Evolutionary conservation across 768 basidiomycete species (phyloP).

Genomic region (Podaxis sp.): DNA sequence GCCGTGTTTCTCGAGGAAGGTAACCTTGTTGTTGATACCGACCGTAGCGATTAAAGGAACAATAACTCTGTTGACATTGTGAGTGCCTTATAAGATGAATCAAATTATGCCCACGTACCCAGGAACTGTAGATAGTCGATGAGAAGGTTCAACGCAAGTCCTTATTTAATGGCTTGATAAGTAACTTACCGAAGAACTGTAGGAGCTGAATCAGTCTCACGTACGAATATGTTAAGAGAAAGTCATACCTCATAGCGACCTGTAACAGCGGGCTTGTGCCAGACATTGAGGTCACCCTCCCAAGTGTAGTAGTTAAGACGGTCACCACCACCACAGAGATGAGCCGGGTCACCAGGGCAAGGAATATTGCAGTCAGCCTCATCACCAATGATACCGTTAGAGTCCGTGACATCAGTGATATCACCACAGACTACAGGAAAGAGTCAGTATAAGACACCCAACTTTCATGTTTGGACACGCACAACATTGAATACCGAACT

Average conservation of each 20-base stretch:
- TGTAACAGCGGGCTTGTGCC: conserved; percentile 64
- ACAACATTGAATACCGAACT: conserved; percentile 77
- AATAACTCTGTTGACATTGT: conserved; percentile 46
- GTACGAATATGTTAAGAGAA: not conserved
- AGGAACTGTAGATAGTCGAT: conserved; percentile 35
- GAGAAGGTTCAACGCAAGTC: not conserved
- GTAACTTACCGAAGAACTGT: conserved; percentile 46
- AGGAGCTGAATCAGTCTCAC: conserved; percentile 1
- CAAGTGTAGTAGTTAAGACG: conserved; percentile 56
- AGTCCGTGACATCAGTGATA: conserved; percentile 46
- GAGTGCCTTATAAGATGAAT: conserved; percentile 12
- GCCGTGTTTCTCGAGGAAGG: conserved; percentile 74
- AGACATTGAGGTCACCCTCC: conserved; percentile 53
- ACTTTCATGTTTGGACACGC: conserved; percentile 25
- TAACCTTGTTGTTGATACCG: conserved; percentile 80
- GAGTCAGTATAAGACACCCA: not conserved
- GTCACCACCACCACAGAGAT: conserved; percentile 63
- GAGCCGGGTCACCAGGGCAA: conserved; percentile 70
- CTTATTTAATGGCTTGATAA: not conserved
- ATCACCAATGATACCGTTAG: conserved; percentile 36
- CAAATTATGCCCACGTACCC: conserved; percentile 35
- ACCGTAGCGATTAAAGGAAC: conserved; percentile 75
- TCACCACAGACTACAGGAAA: conserved; percentile 66
- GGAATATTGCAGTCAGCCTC: conserved; percentile 47
- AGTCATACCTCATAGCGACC: conserved; percentile 67